phyloP scores from a whole-genome alignment of 1,284 basidiomycete genomes.

The Pyrrhoderma lamaoense region DNA sequence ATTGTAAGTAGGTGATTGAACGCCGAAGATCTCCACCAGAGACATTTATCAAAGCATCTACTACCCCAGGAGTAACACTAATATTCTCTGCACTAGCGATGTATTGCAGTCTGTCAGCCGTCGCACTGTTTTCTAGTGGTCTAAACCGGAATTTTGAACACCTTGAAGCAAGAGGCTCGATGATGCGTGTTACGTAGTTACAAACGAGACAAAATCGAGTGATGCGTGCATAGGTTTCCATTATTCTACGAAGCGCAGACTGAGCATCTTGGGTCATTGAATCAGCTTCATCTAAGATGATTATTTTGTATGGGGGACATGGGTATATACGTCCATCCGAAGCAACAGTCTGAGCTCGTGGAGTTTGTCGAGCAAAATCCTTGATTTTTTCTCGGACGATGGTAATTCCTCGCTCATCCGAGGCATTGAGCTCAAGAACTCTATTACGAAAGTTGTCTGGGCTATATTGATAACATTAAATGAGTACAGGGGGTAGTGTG shows the following conservation, averaged over 20 bases:
- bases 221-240: conserved; percentile 97
- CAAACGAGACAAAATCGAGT: conserved; percentile 98
- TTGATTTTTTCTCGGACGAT: conserved; percentile 99
- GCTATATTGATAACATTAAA: conserved; percentile 33
- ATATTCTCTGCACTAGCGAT: conserved; percentile 69
- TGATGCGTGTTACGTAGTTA: conserved; percentile 99
- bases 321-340: conserved; percentile 86
- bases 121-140: conserved; percentile 76
- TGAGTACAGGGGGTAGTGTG: conserved; percentile 4
- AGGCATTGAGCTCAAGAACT: conserved; percentile 98
- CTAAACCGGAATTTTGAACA: conserved; percentile 99
- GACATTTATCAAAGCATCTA: conserved; percentile 68
- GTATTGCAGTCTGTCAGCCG: conserved; percentile 68
- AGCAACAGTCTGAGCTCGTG: conserved; percentile 65
- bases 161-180: conserved; percentile 96
- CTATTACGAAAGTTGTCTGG: conserved; percentile 92
- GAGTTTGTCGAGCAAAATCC: conserved; percentile 93
- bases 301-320: conserved; percentile 97
- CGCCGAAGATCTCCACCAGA: conserved; percentile 94
- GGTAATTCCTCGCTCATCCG: conserved; percentile 94
- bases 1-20: conserved; percentile 98
- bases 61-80: conserved; percentile 42
- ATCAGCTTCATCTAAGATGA: conserved; percentile 98
- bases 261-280: conserved; percentile 99
- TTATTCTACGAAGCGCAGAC: conserved; percentile 90